Evolutionary conservation across 148 eudicot genomes (phyloP).

Genomic region (Rhododendron mucronatum): DNA sequence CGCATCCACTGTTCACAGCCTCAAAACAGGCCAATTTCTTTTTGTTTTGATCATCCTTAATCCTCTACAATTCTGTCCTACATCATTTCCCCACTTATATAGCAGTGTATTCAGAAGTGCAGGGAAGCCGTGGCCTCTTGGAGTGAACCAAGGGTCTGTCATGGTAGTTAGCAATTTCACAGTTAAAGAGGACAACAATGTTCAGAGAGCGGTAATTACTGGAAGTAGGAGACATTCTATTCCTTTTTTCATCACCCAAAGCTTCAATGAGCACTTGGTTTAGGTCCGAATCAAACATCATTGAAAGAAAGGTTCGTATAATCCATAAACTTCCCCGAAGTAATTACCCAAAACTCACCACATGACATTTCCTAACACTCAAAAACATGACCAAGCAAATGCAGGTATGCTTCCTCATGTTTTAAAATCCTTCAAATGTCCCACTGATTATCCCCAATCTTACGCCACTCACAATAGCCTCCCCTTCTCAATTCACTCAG

Average conservation of each 20-base stretch:
- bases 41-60: no score
- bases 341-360: background rate
- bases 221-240: background rate
- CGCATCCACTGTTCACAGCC: no score
- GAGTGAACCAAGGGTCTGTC: background rate
- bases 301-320: background rate
- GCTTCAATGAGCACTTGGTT: background rate
- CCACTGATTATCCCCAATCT: background rate
- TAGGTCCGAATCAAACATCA: background rate
- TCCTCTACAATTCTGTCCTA: no score
- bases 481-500: background rate
- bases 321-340: background rate
- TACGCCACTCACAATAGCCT: background rate
- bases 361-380: background rate
- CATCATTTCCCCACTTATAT: background rate
- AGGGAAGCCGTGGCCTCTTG: background rate
- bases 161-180: background rate
- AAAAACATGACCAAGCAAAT: background rate
- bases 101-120: background rate
- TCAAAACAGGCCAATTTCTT: no score
- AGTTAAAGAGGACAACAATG: background rate
- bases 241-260: background rate
- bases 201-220: background rate
- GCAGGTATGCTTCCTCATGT: background rate
- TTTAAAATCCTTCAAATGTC: background rate